Base-by-base conservation (phyloP, 805 yeast genomes). In the Wickerhamomyces alni region DNA sequence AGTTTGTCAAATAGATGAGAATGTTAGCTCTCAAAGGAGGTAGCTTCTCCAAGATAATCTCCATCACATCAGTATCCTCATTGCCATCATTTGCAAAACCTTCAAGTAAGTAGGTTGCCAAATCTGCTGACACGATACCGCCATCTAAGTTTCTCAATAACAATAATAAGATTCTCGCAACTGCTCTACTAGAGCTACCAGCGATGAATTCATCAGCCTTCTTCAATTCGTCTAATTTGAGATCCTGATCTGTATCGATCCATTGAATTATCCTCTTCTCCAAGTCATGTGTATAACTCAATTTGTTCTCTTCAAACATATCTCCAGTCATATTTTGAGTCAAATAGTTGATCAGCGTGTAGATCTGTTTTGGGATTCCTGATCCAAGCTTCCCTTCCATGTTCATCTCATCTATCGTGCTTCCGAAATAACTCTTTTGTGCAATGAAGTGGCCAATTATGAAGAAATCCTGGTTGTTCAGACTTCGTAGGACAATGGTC, bases 21-120 rank as follows among this genome's bases (percentile, higher is more conserved):
- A 66, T 63, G 40, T 69, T 69, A 21, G 67, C 67, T 36, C 70
- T 62, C 30, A 65, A 49, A 4, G 67, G 57, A 8, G 72, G 70
- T 8, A 69, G 43, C 5, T 50, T 55, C 33, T 69, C 75, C 28
- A 69, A 42, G 6, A 69, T 47, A 35, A 50, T 48, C 16, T 63
- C 58, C 36, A 59, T 48, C 27, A 62, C 56, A 33, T 53, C 59
- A 13, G 46, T 37, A 21, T 60, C 56, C 16, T 56, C 47, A 33
- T 51, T 47, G 21, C 51, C 49, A 27, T 43, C 46, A 6, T 30
- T 18, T 8, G n/a, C 33, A 31, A 18, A 12, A 8, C 17, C 17
- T 15, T 45, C 48, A 33, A 54, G 42, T 22, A 58, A 36, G 35
- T 45, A 52, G 8, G 51, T 47, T 0, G 63, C 43, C 19, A 58